These are phyloP conservation scores for Fusarium sp. DNA, from an alignment of 2,329 filamentous ascomycete species.

Conservation along the genomic window DNA sequence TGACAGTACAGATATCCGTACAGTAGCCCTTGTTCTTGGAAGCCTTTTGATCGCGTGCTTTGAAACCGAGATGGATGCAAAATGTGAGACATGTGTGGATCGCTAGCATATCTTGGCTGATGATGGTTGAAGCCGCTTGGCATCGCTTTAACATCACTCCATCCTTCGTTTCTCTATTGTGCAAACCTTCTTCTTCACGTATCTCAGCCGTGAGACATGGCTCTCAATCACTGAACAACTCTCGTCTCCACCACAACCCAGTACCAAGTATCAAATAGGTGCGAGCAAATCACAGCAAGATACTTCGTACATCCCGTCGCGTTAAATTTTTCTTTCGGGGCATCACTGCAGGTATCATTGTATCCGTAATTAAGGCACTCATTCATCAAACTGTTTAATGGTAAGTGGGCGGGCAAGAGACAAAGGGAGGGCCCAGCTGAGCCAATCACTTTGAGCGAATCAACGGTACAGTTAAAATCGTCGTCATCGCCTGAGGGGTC, in stretches of 20 bases:
- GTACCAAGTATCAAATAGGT: too few species aligned
- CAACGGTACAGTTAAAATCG: neutral
- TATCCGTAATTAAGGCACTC: too few species aligned
- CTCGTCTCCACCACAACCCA: slow-evolving; percentile 37
- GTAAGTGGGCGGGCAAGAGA: neutral
- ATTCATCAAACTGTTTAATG: too few species aligned
- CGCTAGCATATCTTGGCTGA: neutral
- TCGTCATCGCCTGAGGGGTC: slow-evolving; percentile 26
- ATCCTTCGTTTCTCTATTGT: neutral
- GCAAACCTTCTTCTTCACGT: neutral
- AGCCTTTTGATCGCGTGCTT: neutral
- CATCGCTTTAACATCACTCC: too few species aligned
- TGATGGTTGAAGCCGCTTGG: neutral
- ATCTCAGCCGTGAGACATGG: slow-evolving; percentile 29
- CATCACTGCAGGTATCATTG: neutral
- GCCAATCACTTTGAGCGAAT: slow-evolving; percentile 1
- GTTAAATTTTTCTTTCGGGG: too few species aligned
- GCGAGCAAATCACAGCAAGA: neutral
- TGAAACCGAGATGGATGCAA: neutral
- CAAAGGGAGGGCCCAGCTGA: neutral
- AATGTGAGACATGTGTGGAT: slow-evolving; percentile 15
- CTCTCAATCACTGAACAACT: slow-evolving; percentile 34
- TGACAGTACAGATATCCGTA: too few species aligned
- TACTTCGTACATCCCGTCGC: too few species aligned
- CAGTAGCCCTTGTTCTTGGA: too few species aligned